Percentiles rank a stretch among this genome's conserved stretches.
Conservation (phyloP, 2,329 filamentous ascomycete species). For the Alternaria incomplexa region DNA sequence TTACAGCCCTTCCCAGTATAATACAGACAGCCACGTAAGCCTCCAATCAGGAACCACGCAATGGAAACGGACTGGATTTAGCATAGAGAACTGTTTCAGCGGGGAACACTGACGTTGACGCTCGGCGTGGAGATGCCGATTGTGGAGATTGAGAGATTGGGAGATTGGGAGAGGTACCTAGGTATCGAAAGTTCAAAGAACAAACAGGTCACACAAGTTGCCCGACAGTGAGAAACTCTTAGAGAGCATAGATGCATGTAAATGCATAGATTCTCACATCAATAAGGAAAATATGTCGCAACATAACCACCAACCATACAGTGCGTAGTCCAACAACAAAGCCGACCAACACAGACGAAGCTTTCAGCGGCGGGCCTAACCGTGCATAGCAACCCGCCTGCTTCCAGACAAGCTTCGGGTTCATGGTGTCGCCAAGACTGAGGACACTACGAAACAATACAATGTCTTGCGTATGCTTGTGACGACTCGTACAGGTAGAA, state of each 20-base stretch:
- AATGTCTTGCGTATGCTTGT: slow-evolving; percentile 18
- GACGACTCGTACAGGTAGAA: slow-evolving; percentile 6
- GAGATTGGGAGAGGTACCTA: neutral
- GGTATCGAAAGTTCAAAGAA: neutral
- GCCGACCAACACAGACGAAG: neutral
- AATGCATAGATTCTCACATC: neutral
- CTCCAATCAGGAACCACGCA: neutral
- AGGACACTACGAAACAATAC: neutral
- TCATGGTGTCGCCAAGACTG: slow-evolving; percentile 6
- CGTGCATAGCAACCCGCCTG: neutral
- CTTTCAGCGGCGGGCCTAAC: neutral
- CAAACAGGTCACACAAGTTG: neutral
- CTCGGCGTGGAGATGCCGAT: neutral
- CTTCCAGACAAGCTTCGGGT: neutral
- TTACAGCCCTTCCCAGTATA: neutral
- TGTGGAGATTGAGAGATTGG: neutral
- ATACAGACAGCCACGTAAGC: neutral
- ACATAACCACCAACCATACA: neutral
- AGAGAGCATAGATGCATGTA: neutral
- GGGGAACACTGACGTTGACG: neutral
- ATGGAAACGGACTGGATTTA: neutral
- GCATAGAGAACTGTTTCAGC: neutral
- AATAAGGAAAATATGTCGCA: neutral
- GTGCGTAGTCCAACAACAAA: neutral
- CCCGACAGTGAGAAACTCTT: neutral